Base-by-base conservation (phyloP, 2,329 filamentous ascomycete genomes). In the Paecilomyces niveus region DNA sequence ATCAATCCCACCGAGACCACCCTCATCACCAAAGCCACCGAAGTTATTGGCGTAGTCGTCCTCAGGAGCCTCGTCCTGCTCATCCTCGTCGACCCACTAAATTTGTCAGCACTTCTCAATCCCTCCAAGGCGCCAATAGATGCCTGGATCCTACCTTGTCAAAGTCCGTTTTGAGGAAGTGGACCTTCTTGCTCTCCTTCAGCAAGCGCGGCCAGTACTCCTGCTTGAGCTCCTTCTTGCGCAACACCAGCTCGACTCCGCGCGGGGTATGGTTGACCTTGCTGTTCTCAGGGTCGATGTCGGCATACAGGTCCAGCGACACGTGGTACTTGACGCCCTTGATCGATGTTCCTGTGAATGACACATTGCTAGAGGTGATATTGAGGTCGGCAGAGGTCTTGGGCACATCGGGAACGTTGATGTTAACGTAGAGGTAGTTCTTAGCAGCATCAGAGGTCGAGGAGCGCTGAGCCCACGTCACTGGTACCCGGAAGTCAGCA, bases 121-220 rank as follows among this genome's bases (percentile, higher is more conserved):
- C 35, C 21, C 9, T 50, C 49, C 56, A 21, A 39, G 39, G 18
- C 8, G 7, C n/a, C 39, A n/a, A 18, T 21, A 26, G 55, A 35
- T 9, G 55, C 39, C 8, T 22, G 39, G 13, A 35, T 52, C 82
- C 61, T 74, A 88, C 86, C 89, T 96, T 97, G 82, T 97, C 92
- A 70, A 99, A 99, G 80, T 99, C 89, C 64, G 94, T 97, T 88
- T 96, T 96, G 71, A 99, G 79, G 85, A 92, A 99, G 80, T 97
- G 94, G 57, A 90, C 80, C 82, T 91, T 96, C 83, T 90, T 88
- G 66, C 81, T 77, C 61, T 93, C 90, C 87, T 97, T 97, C 74
- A 97, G 83, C 70, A 99, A 84, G 64, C 94, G 87, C 63, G 92
- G 92, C 94, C 94, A 99, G 85, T 88, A 97, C 78, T 94, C 91